Evolutionary conservation across 257 asterid species (phyloP).

Genomic region (Asclepias syriaca): DNA sequence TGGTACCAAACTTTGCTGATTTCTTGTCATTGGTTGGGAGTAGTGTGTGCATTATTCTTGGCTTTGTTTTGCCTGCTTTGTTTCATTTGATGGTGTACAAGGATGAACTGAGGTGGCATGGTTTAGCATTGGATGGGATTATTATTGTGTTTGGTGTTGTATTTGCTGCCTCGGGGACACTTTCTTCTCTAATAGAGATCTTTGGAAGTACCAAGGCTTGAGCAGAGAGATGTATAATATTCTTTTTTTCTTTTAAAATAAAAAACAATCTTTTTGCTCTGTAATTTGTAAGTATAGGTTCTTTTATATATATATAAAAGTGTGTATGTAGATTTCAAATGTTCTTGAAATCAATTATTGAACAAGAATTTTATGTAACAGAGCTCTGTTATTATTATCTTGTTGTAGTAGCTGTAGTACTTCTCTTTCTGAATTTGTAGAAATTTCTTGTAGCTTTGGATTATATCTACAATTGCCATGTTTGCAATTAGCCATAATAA

Average conservation of each 20-base stretch:
- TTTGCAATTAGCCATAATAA: background rate
- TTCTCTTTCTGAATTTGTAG: background rate
- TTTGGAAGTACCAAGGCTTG: conserved; percentile 21
- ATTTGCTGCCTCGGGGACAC: conserved; percentile 30
- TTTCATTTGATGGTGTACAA: conserved; percentile 61
- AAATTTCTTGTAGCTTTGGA: background rate
- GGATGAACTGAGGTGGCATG: conserved; percentile 44
- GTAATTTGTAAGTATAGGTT: background rate
- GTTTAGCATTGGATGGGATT: conserved; percentile 20
- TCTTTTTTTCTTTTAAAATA: too few relatives aligned
- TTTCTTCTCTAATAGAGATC: conserved; percentile 29
- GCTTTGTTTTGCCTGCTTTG: conserved; percentile 69
- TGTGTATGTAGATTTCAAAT: background rate
- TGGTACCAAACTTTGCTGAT: conserved; percentile 82
- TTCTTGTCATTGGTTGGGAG: conserved; percentile 84
- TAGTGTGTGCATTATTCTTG: conserved; percentile 78
- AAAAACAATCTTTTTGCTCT: background rate
- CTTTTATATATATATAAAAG: too few relatives aligned
- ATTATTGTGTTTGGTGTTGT: conserved; percentile 25
- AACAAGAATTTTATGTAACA: background rate
- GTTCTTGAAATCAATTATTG: background rate
- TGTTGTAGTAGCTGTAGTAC: background rate
- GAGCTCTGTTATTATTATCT: background rate
- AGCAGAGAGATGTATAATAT: background rate
- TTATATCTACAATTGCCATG: background rate